Percentiles rank a stretch among this genome's conserved stretches.
These are phyloP conservation scores for Aspergillus hiratsukae DNA, from an alignment of 2,329 filamentous ascomycete species.

Conservation along the genomic window DNA sequence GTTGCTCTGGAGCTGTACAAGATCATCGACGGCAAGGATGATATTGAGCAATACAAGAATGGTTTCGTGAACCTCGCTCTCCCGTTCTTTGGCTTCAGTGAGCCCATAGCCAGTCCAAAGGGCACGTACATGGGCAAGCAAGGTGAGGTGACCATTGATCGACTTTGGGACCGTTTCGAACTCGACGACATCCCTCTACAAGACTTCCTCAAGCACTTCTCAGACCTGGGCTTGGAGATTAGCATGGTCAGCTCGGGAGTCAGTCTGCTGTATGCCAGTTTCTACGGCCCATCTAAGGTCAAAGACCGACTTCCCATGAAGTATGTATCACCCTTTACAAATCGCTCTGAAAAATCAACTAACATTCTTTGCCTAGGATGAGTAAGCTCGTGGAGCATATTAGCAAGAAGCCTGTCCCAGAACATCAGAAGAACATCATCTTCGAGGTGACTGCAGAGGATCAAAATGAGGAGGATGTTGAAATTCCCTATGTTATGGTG, in stretches of 20 bases:
- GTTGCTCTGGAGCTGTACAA: conserved; percentile 94
- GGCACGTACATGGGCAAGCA: conserved; percentile 77
- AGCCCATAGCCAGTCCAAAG: conserved; percentile 91
- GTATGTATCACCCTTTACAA: conserved; percentile 44
- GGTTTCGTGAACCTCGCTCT: conserved; percentile 95
- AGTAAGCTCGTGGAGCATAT: conserved; percentile 83
- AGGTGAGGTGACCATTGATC: conserved; percentile 78
- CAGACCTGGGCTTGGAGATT: conserved; percentile 72
- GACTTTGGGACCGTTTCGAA: conserved; percentile 97
- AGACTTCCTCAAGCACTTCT: conserved; percentile 79
- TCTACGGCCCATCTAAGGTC: conserved; percentile 77
- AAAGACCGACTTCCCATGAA: conserved; percentile 74
- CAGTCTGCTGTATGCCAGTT: conserved; percentile 87
- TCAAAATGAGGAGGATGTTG: conserved; percentile 82
- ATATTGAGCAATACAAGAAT: conserved; percentile 98
- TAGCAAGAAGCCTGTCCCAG: conserved; percentile 85
- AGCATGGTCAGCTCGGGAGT: conserved; percentile 98
- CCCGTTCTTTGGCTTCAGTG: conserved; percentile 97
- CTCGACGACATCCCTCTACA: conserved; percentile 77
- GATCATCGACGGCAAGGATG: conserved; percentile 90
- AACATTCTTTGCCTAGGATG: conserved; percentile 54
- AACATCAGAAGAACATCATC: conserved; percentile 91
- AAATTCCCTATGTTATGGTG: conserved; percentile 94
- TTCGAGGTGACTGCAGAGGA: conserved; percentile 96
- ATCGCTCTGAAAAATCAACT: conserved; percentile 13